A percentile compares a stretch with the other conserved stretches of the same genome.
phyloP scores from a whole-genome alignment of 2,329 filamentous ascomycete species.

The Fusarium sublunatum region DNA sequence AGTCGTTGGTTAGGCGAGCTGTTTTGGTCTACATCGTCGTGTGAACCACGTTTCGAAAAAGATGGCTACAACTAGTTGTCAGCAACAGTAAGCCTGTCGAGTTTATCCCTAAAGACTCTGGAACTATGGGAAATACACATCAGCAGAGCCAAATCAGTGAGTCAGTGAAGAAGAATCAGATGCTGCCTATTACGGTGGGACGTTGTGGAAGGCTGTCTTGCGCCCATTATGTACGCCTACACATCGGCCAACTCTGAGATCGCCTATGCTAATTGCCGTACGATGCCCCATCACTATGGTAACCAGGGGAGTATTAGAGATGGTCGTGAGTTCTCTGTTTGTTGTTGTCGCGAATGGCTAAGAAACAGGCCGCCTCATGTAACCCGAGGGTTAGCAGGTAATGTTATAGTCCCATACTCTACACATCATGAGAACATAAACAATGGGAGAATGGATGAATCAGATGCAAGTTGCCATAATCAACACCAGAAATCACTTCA shows the following conservation, averaged over 20 bases:
- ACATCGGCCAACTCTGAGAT: no score
- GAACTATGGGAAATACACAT: no score
- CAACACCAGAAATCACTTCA: neutral
- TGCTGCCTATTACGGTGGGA: conserved; percentile 51
- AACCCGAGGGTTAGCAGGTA: neutral
- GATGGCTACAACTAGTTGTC: no score
- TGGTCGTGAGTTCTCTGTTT: neutral
- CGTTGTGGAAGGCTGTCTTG: conserved; percentile 57
- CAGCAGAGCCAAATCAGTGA: no score
- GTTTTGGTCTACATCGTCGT: no score
- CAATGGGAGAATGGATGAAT: neutral
- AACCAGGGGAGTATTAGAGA: conserved; percentile 7
- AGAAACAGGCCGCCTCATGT: conserved; percentile 27
- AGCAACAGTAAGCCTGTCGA: no score
- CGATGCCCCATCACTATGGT: conserved; percentile 18
- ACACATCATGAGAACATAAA: neutral
- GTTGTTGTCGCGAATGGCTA: conserved; percentile 31
- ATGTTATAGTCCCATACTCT: neutral
- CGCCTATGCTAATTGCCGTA: neutral
- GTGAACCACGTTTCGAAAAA: no score
- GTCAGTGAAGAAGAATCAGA: conserved; percentile 22
- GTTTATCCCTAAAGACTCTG: no score
- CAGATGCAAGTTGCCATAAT: neutral
- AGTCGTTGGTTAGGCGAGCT: no score
- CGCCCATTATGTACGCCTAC: no score